Base-by-base conservation (phyloP, 305 asterid genomes). In the Lippia alba region DNA sequence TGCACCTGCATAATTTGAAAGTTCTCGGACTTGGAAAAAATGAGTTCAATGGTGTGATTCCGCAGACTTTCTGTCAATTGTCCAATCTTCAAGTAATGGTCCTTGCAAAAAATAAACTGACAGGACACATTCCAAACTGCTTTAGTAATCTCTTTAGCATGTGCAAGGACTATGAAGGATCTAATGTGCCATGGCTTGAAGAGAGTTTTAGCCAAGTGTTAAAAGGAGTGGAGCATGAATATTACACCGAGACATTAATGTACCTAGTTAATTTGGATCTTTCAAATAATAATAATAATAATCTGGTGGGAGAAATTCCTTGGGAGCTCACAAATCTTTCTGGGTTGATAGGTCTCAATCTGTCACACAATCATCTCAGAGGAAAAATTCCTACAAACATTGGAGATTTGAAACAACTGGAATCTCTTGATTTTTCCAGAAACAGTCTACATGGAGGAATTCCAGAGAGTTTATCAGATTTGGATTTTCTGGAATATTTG, bases 401-500 rank as follows among this genome's bases (percentile, higher is more conserved):
- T 41, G 85, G 79, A 24, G 71, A 80, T 4, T 74, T 83, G 87
- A 69, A 69, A 68, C 41, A 70, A 36, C 48, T 82, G 41, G 84
- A 77, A 62, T 79, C 84, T 30, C 67, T 81, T 59, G 85, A 81
- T 65, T 48, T 82, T 0, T 82, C 83, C 1, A 61, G 74, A 8
- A 79, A 81, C 66, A 72, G 32, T 15, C 20, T 81, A 5, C 68
- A 63, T 0, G 83, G 86, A 8, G 68, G 17, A 36, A 70, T 82
- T 69, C 83, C 83, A 14, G 56, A 9, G 48, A 72, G 73, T 64
- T n/a, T n/a, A n/a, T n/a, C n/a, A n/a, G n/a, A n/a, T n/a, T n/a
- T n/a, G n/a, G n/a, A n/a, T n/a, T n/a, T n/a, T n/a, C n/a, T n/a
- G n/a, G n/a, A n/a, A n/a, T n/a, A n/a, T n/a, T n/a, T n/a, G n/a